Evolutionary conservation across 2,329 filamentous ascomycete genomes (phyloP).

Genomic region (Byssothecium circinans): DNA sequence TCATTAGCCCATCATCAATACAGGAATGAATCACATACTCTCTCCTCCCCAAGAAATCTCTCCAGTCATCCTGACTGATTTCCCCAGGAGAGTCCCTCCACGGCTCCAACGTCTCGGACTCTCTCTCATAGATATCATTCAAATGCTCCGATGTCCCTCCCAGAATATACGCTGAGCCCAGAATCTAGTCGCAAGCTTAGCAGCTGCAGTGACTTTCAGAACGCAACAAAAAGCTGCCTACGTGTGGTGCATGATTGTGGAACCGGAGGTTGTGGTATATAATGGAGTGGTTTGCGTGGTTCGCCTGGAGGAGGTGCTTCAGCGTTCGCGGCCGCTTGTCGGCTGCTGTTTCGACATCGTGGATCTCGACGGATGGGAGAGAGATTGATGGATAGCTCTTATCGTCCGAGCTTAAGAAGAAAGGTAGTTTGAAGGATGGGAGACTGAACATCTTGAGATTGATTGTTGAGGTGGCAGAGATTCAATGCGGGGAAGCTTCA

Average conservation of each 20-base stretch:
- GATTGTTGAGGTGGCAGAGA: background rate
- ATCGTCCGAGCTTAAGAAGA: conserved; percentile 8
- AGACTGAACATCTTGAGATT: conserved; percentile 17
- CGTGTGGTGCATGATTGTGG: conserved; percentile 82
- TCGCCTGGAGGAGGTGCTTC: conserved; percentile 87
- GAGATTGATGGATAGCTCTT: conserved; percentile 40
- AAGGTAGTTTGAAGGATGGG: conserved; percentile 20
- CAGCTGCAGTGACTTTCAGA: conserved; percentile 17
- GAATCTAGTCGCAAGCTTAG: conserved; percentile 55
- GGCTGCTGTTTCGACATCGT: conserved; percentile 76
- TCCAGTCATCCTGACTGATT: conserved; percentile 81
- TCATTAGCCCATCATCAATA: conserved; percentile 12
- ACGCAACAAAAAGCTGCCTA: conserved; percentile 40
- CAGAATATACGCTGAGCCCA: conserved; percentile 83
- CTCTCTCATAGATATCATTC: conserved; percentile 77
- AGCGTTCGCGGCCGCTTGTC: conserved; percentile 81
- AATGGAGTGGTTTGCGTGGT: conserved; percentile 87
- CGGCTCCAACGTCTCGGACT: conserved; percentile 70
- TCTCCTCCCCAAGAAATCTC: conserved; percentile 76
- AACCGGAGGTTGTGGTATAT: conserved; percentile 73
- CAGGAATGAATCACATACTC: conserved; percentile 57
- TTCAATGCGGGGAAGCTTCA: conserved; percentile 10
- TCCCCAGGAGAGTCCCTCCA: conserved; percentile 87
- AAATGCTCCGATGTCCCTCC: conserved; percentile 74
- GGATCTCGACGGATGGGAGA: conserved; percentile 69